These are phyloP conservation scores for Nigrograna mackinnonii DNA, from an alignment of 2,329 filamentous ascomycete genomes.

Conservation along the genomic window DNA sequence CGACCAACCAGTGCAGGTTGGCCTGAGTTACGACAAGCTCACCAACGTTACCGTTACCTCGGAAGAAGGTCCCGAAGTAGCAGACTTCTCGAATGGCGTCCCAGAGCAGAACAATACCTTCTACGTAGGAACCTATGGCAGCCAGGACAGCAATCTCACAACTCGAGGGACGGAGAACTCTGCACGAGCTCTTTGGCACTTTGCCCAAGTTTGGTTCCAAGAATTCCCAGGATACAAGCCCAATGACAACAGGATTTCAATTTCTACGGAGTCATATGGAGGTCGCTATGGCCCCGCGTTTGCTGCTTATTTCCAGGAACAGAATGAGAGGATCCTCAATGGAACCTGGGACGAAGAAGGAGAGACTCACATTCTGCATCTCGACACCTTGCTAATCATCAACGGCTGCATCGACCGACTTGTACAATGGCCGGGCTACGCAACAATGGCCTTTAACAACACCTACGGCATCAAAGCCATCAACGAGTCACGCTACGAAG, in stretches of 20 bases:
- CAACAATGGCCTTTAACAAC: conserved; percentile 59
- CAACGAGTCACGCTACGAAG: conserved; percentile 51
- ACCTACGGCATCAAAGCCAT: conserved; percentile 60
- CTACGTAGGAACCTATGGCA: conserved; percentile 57
- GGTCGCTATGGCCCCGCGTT: conserved; percentile 63
- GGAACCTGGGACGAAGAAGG: conserved; percentile 36
- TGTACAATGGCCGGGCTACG: conserved; percentile 52
- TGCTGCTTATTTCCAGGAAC: conserved; percentile 58
- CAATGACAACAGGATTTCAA: conserved; percentile 59
- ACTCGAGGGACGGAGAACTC: conserved; percentile 57
- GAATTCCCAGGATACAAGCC: conserved; percentile 66
- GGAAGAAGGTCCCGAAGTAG: conserved; percentile 20
- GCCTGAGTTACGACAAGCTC: conserved; percentile 55
- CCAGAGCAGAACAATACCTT: conserved; percentile 57
- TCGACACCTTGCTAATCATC: conserved; percentile 60
- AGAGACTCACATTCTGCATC: conserved; percentile 39
- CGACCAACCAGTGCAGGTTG: conserved; percentile 64
- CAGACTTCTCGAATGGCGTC: conserved; percentile 33
- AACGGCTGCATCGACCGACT: conserved; percentile 60
- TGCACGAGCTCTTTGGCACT: conserved; percentile 61
- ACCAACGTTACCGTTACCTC: conserved; percentile 40
- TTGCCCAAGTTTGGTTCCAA: conserved; percentile 64
- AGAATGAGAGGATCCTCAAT: conserved; percentile 57
- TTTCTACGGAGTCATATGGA: conserved; percentile 56
- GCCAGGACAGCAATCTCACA: conserved; percentile 45